These are phyloP conservation scores for Arachis stenosperma DNA, from an alignment of 306 rosid species.

Conservation along the genomic window DNA sequence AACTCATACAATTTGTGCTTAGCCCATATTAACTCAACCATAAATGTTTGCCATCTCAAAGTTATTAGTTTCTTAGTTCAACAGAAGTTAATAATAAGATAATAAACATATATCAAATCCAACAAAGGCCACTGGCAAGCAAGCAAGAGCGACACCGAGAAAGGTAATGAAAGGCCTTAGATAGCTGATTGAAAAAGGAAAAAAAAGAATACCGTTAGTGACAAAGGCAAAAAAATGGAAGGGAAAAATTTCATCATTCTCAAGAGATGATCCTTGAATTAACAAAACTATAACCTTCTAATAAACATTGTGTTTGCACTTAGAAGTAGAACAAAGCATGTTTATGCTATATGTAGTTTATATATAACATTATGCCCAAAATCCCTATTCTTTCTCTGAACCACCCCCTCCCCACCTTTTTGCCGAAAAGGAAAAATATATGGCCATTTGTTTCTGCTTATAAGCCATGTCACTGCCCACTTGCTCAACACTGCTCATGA, in stretches of 20 bases:
- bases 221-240: slow-evolving; percentile 22
- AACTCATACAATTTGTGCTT: too few relatives aligned
- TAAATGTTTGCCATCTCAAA: too few relatives aligned
- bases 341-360: slow-evolving; percentile 2
- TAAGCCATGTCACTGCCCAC: slow-evolving; percentile 14
- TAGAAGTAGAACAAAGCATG: background rate
- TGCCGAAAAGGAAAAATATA: slow-evolving; percentile 18
- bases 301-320: background rate
- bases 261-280: slow-evolving; percentile 4
- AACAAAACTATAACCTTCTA: slow-evolving; percentile 10
- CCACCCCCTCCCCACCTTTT: too few relatives aligned
- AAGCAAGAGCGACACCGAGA: slow-evolving; percentile 65
- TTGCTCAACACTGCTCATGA: background rate
- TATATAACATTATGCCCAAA: slow-evolving; percentile 17
- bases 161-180: slow-evolving; percentile 52
- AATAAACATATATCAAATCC: slow-evolving; percentile 65
- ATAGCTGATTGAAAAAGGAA: slow-evolving; percentile 59
- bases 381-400: background rate
- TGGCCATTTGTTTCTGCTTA: background rate
- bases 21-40: too few relatives aligned
- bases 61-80: too few relatives aligned
- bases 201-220: slow-evolving; percentile 41
- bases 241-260: slow-evolving; percentile 38
- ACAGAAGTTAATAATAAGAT: too few relatives aligned
- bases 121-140: slow-evolving; percentile 68